Conservation (phyloP, 371 early-diverging fungal species). For the Scutellospora calospora region DNA sequence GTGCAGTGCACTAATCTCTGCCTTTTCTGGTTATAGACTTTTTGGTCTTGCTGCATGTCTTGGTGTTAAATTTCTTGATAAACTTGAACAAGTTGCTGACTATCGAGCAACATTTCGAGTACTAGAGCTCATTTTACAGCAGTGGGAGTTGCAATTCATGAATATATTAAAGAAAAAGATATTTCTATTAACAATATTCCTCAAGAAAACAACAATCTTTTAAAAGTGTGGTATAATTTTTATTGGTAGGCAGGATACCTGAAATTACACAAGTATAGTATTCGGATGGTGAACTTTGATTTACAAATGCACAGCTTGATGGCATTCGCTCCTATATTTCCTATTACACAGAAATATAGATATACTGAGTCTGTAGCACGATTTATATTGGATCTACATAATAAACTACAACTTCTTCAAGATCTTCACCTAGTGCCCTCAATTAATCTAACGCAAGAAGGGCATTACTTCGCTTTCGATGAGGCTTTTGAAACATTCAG, state of each 20-base stretch:
- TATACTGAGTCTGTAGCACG: background rate
- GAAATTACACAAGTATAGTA: no score
- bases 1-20: conserved; percentile 13
- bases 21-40: background rate
- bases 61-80: background rate
- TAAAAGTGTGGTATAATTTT: background rate
- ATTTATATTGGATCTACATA: background rate
- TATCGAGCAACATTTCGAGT: background rate
- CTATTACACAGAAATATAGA: background rate
- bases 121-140: background rate
- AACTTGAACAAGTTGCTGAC: background rate
- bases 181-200: background rate
- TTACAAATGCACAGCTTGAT: no score
- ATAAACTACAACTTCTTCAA: background rate
- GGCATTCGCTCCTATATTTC: no score
- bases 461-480: background rate
- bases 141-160: background rate
- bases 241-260: background rate
- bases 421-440: background rate
- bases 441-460: background rate
- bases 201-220: background rate
- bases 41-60: background rate
- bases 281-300: no score
- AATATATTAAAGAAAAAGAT: background rate
- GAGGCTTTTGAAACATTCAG: conserved; percentile 27